A percentile compares a stretch with the other conserved stretches of the same genome.
Conservation (phyloP, 2,329 filamentous ascomycete genomes). For the Grosmannia huntii region DNA sequence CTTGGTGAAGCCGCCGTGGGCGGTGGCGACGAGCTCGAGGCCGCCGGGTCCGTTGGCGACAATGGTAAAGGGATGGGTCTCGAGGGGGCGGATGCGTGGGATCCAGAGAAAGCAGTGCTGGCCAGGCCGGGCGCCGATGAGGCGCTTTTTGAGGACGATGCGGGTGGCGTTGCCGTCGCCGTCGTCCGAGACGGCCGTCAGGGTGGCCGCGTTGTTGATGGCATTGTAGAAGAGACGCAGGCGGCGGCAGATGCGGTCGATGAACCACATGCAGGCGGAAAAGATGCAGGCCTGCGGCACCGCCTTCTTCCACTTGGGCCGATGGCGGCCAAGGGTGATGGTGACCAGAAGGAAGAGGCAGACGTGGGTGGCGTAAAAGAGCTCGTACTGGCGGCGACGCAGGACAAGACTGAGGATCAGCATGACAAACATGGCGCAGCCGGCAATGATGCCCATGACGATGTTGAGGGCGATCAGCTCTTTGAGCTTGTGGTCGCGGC, state of each 20-base stretch:
- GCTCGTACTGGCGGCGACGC: conserved; percentile 28
- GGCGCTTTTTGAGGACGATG: conserved; percentile 31
- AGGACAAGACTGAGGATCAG: conserved; percentile 18
- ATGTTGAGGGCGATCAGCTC: conserved; percentile 18
- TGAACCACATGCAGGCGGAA: conserved; percentile 26
- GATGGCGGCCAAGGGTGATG: conserved; percentile 28
- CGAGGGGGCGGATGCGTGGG: conserved; percentile 34
- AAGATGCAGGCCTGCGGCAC: conserved; percentile 26
- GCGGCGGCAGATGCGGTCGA: conserved; percentile 29
- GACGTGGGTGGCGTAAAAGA: conserved; percentile 33
- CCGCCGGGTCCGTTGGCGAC: conserved; percentile 27
- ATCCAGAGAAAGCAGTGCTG: conserved; percentile 49
- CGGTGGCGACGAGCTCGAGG: conserved; percentile 39
- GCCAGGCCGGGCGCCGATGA: conserved; percentile 29
- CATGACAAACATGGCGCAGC: conserved; percentile 24
- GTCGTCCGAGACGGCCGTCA: conserved; percentile 26
- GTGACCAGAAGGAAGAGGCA: conserved; percentile 27
- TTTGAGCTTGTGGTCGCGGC: conserved; percentile 9
- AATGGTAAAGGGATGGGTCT: conserved; percentile 50
- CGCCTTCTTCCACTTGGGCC: conserved; percentile 25
- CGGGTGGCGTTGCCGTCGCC: conserved; percentile 25
- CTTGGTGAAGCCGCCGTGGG: conserved; percentile 40
- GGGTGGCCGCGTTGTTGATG: conserved; percentile 25
- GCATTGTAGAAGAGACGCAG: conserved; percentile 22
- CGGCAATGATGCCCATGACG: conserved; percentile 24